Base-by-base conservation (phyloP, 352 stramenopile species). In the Thalassiosira delicatula region DNA sequence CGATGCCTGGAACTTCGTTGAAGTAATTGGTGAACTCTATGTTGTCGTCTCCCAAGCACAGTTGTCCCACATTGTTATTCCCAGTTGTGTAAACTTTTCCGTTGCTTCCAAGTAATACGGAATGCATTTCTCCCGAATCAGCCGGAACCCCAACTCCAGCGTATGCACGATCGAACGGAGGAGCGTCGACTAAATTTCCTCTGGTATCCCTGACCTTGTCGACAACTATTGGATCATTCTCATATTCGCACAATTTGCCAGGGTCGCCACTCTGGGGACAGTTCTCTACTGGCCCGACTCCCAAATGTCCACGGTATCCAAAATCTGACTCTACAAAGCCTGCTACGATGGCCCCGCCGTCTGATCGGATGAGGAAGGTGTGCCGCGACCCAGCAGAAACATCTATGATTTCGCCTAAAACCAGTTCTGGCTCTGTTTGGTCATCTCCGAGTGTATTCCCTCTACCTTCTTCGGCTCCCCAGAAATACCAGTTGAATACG, bases 111-210 rank as follows among this genome's bases (percentile, higher is more conserved):
- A 85, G 69, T n/a, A 85, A 69, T 54, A 85, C 46, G 61, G 77
- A 70, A 56, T 85, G 77, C 61, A 85, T 85, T 27, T 69, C 53
- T 76, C 77, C 77, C 51, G 77, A 80, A 53, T 79, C 70, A 11
- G 70, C 59, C 59, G 33, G 21, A 53, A 71, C 63, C 25, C 70
- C 77, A 49, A 68, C 53, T 57, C 77, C 77, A 59, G 70, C 69
- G 37, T 72, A 85, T 30, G 56, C 77, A 32, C 25, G 21, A 35
- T 42, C 30, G 66, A 85, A 85, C 29, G n/a, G 19, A 72, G 77
- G 77, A 3, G 77, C 62, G 51, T 65, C 27, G 0, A 77, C 54
- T 9, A 30, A 49, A n/a, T 85, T 23, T 2, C 77, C 77, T 53
- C 25, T 51, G 11, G 40, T 27, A 80, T 85, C 49, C 29, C 69